Evolutionary conservation across 495 filamentous ascomycete species (phyloP).

Genomic region (Lophium mytilinum): DNA sequence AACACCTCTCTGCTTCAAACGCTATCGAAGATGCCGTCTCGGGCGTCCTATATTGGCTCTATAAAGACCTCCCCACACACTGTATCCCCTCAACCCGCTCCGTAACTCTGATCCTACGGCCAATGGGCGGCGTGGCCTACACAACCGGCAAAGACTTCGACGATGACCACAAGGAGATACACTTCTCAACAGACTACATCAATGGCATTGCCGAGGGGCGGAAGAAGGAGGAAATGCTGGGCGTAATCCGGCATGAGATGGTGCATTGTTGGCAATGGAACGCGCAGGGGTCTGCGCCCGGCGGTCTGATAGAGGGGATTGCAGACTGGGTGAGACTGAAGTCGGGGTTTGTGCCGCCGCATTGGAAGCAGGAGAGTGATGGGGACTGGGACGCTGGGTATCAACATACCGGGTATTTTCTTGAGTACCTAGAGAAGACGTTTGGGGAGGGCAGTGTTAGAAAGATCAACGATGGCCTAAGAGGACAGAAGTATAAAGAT

Average conservation of each 20-base stretch:
- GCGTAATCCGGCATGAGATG: conserved; percentile 85
- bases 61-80: conserved; percentile 36
- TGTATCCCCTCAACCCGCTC: conserved; percentile 55
- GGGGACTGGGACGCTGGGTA: conserved; percentile 86
- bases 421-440: conserved; percentile 60
- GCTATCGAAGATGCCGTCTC: conserved; percentile 54
- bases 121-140: conserved; percentile 79
- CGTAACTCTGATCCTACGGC: conserved; percentile 76
- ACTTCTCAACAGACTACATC: conserved; percentile 76
- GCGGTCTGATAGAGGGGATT: conserved; percentile 83
- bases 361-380: conserved; percentile 62
- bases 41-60: conserved; percentile 58
- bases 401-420: conserved; percentile 84
- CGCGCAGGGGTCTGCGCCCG: conserved; percentile 53
- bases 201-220: conserved; percentile 31
- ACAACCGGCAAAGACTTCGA: conserved; percentile 79
- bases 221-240: conserved; percentile 57
- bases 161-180: conserved; percentile 88
- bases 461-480: conserved; percentile 63
- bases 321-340: conserved; percentile 88
- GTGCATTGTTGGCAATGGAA: conserved; percentile 94
- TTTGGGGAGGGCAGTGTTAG: conserved; percentile 67
- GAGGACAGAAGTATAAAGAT: conserved; percentile 48
- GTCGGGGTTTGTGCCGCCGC: conserved; percentile 64
- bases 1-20: conserved; percentile 46